A percentile compares a stretch with the other conserved stretches of the same genome.
Conservation (phyloP, 306 rosid genomes). For the Prunus fruticosa region DNA sequence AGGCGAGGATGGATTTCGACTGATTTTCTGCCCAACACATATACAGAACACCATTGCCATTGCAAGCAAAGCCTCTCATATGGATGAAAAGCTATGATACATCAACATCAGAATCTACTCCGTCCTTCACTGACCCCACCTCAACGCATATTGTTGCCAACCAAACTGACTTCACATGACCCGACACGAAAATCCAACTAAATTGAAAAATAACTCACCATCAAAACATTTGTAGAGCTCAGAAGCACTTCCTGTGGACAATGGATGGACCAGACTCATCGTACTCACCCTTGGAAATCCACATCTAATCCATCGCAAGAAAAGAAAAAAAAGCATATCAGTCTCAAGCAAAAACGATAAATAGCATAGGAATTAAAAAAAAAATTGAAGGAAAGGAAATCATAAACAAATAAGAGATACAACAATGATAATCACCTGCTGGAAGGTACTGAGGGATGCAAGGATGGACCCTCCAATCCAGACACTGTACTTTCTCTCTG, state of each 20-base stretch:
- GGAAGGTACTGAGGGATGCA: constrained; percentile 99
- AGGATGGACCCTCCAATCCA: constrained; percentile 99
- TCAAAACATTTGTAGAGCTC: constrained; percentile 44
- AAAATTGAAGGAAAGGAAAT: not conserved
- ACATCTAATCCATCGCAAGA: constrained; percentile 54
- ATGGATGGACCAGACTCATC: constrained; percentile 97
- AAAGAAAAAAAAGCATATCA: constrained; percentile 8
- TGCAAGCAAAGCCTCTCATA: constrained; percentile 18
- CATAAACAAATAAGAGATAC: not conserved
- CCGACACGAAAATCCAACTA: constrained; percentile 80
- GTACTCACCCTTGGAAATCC: constrained; percentile 94
- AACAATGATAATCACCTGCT: constrained; percentile 59
- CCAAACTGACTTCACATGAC: constrained; percentile 64
- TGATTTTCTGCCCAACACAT: constrained; percentile 43
- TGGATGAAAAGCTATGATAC: constrained; percentile 31
- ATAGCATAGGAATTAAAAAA: not conserved
- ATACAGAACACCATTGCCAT: constrained; percentile 31
- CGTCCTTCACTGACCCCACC: constrained; percentile 33
- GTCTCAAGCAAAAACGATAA: not conserved
- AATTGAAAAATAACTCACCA: constrained; percentile 62
- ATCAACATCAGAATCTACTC: constrained; percentile 37
- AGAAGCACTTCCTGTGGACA: constrained; percentile 98
- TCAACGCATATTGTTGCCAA: constrained; percentile 42
- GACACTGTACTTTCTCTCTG: constrained; percentile 96
- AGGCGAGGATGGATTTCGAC: constrained; percentile 34